Base-by-base conservation (phyloP, 176 grass and related monocot species). In the Pharus latifolius region DNA sequence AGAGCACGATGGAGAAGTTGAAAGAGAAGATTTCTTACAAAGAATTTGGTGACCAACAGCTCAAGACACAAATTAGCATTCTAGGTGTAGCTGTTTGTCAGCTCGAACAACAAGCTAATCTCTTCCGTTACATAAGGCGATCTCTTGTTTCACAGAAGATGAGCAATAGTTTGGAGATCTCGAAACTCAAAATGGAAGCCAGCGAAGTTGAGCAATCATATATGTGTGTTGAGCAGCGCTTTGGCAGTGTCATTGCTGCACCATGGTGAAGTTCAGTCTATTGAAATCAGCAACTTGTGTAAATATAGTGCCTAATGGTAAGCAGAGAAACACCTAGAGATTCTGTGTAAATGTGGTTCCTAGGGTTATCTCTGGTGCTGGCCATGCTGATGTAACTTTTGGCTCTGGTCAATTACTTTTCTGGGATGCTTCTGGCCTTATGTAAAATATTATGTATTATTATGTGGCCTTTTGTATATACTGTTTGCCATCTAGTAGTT, bases 281-380 rank as follows among this genome's bases (percentile, higher is more conserved):
- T 24, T 32, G 27, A n/a, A 24, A 4, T 33, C 3, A 13, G 56
- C 18, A 6, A 4, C 19, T 3, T 11, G 5, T 51, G 42, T 27
- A 51, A 3, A 17, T 32, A 17, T 32, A 41, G 44, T 52, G 26
- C 49, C 32, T 34, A 34, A 15, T 28, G 44, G 43, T 16, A 23
- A 18, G 22, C 32, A 24, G 25, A 23, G 25, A 61, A n/a, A 31
- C 27, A 15, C 40, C 34, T 3, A 42, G 22, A 14, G 27, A 8
- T 61, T 70, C 27, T 53, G 66, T 79, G 66, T 49, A 69, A 60
- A 58, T 79, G 17, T 79, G 17, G 46, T 25, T 62, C 13, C 8
- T 48, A 78, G 11, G 44, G 40, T 15, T 40, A 31, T 16, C 51
- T 18, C 43, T 35, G 4, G 27, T 14, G 27, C 37, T 22, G 11